Conservation (phyloP, 2,329 filamentous ascomycete species). For the Botryotinia globosa region DNA sequence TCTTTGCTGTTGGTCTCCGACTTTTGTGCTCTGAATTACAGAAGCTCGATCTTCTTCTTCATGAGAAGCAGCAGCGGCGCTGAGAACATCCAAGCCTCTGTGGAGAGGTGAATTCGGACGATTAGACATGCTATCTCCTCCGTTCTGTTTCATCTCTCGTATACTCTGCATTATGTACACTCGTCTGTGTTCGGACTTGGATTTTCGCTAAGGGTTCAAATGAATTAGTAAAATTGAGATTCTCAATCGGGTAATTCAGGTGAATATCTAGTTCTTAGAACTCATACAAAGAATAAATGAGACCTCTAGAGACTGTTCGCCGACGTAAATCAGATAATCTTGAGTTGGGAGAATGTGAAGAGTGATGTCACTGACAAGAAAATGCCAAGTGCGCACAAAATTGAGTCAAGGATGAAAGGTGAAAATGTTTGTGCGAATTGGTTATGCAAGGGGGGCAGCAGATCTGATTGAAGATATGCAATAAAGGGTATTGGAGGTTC, state of each 20-base stretch:
- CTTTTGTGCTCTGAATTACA: not conserved
- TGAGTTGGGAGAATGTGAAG: not conserved
- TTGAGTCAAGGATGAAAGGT: not conserved
- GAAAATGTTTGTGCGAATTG: not conserved
- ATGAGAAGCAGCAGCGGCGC: not conserved
- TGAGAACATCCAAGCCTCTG: not conserved
- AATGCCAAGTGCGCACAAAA: not conserved
- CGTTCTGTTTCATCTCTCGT: not conserved
- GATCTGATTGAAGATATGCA: not conserved
- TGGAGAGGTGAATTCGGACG: not conserved
- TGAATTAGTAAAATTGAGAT: not conserved
- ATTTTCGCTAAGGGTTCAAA: not conserved
- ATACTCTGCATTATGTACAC: not conserved
- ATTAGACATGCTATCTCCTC: not conserved
- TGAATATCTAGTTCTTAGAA: not conserved
- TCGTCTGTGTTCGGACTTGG: not conserved
- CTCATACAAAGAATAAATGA: not conserved
- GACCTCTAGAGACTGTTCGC: not conserved
- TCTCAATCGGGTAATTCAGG: not conserved
- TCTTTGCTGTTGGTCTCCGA: no score
- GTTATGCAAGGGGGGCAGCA: not conserved
- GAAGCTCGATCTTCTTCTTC: not conserved
- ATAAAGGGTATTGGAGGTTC: no score
- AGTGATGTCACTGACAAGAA: not conserved
- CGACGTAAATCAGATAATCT: not conserved